Base-by-base conservation (phyloP, 1,284 basidiomycete species). In the Mycosarcoma maydis region DNA sequence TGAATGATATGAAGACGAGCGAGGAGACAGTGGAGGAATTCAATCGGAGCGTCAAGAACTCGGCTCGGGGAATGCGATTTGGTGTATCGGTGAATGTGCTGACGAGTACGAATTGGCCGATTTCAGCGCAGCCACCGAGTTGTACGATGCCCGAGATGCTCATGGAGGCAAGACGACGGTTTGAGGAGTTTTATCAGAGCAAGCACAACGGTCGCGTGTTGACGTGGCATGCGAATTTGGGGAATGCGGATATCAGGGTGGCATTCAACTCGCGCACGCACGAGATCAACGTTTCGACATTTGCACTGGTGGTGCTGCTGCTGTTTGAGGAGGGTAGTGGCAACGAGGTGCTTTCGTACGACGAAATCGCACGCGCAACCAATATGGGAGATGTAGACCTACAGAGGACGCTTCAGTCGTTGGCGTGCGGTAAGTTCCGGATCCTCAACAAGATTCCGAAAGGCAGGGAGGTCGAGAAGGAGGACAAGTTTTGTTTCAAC, bases 371-470 rank as follows among this genome's bases (percentile, higher is more conserved):
- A 6, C 37, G 42, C 0, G 36, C 60, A 10, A 81, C 78, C 22
- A 39, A 48, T 11, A 91, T 98, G 43, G 86, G 88, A 0, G 90
- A 94, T 13, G 62, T 68, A 0, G 95, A 98, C 54, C 86, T 98
- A 9, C 89, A 91, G 80, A 89, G 96, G 10, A 92, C 94, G 64
- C 86, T 99, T 9, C 96, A 98, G 81, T 94, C 94, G 0, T 86
- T 99, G 11, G 94, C 96, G 2, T 98, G 95, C 78, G 94, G 91
- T n/a, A 98, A 96, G 82, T 94, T 87, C 85, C 94, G 95, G 78
- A 86, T 98, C 30, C 83, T 99, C 58, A 91, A 89, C 80, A 98
- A 98, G 80, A 89, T 90, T 68, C 96, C 96, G 1, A 88, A 90
- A 44, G 88, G 92, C 3, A 87, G 93, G 32, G 94, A 98, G 33